phyloP scores from a whole-genome alignment of 1,284 basidiomycete genomes.

The Austroboletus sp. region DNA sequence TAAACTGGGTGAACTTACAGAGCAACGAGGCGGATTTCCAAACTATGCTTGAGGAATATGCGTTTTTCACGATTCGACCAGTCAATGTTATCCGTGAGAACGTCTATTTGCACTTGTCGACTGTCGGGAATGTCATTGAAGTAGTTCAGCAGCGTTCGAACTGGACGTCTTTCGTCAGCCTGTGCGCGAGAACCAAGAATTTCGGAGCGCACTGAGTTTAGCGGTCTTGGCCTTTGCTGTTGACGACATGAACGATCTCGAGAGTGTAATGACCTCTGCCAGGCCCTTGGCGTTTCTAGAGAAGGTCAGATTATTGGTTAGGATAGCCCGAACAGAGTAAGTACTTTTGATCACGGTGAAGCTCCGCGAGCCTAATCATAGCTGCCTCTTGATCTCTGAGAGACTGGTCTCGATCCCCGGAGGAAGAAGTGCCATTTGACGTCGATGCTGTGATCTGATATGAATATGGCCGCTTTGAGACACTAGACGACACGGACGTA shows the following conservation, averaged over 20 bases:
- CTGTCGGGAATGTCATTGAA: slow-evolving; percentile 76
- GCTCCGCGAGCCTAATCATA: slow-evolving; percentile 78
- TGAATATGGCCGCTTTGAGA: slow-evolving; percentile 1
- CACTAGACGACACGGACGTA: slow-evolving; percentile 14
- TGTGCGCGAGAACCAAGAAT: neutral
- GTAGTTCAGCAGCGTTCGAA: slow-evolving; percentile 87
- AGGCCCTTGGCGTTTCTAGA: slow-evolving; percentile 77
- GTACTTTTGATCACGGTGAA: slow-evolving; percentile 79
- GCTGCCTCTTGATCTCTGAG: slow-evolving; percentile 83
- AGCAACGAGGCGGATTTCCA: slow-evolving; percentile 84
- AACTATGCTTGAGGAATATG: slow-evolving; percentile 90
- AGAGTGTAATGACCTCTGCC: slow-evolving; percentile 81
- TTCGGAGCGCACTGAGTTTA: slow-evolving; percentile 71
- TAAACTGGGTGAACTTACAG: slow-evolving; percentile 46
- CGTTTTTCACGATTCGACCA: slow-evolving; percentile 92
- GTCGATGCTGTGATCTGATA: slow-evolving; percentile 21
- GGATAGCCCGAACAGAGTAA: neutral
- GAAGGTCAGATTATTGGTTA: neutral
- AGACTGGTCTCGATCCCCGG: slow-evolving; percentile 46
- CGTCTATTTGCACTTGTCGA: slow-evolving; percentile 75
- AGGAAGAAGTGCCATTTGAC: slow-evolving; percentile 18
- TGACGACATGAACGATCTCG: slow-evolving; percentile 85
- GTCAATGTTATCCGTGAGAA: slow-evolving; percentile 83
- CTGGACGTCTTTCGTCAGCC: slow-evolving; percentile 36
- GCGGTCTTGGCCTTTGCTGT: slow-evolving; percentile 98